Evolutionary conservation across 768 basidiomycete genomes (phyloP).

Genomic region (Lentinula edodes): DNA sequence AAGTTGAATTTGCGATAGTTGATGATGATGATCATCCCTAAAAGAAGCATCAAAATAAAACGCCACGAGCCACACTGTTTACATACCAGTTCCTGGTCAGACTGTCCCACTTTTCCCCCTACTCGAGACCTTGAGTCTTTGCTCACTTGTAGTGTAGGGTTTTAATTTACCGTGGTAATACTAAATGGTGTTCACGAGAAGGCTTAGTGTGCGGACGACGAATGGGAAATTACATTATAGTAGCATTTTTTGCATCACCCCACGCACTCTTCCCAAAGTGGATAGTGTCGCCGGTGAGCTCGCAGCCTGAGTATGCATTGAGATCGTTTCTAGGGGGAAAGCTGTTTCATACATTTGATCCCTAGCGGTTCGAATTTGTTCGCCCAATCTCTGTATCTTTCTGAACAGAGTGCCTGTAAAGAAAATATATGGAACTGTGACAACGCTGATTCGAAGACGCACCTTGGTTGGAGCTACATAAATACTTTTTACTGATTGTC

Average conservation of each 20-base stretch:
- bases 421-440: background rate
- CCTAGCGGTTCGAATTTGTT: conserved; percentile 73
- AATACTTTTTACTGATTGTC: conserved; percentile 57
- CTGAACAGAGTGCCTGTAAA: conserved; percentile 77
- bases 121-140: background rate
- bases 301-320: conserved; percentile 52
- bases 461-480: conserved; percentile 96
- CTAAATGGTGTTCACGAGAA: conserved; percentile 26
- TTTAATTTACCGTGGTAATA: conserved; percentile 64
- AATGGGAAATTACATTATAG: conserved; percentile 60
- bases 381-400: conserved; percentile 81
- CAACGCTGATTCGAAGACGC: background rate
- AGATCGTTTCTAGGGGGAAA: background rate
- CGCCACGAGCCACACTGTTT: background rate
- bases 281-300: conserved; percentile 90
- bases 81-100: conserved; percentile 79
- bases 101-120: conserved; percentile 98
- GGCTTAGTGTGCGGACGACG: background rate
- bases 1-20: conserved; percentile 66
- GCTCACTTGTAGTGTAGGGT: background rate
- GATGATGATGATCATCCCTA: conserved; percentile 59
- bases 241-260: conserved; percentile 69
- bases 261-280: conserved; percentile 58
- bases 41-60: background rate
- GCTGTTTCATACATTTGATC: conserved; percentile 53